Percentiles rank a stretch among this genome's conserved stretches.
Conservation (phyloP, 2,329 filamentous ascomycete species). For the Phoma sp. region DNA sequence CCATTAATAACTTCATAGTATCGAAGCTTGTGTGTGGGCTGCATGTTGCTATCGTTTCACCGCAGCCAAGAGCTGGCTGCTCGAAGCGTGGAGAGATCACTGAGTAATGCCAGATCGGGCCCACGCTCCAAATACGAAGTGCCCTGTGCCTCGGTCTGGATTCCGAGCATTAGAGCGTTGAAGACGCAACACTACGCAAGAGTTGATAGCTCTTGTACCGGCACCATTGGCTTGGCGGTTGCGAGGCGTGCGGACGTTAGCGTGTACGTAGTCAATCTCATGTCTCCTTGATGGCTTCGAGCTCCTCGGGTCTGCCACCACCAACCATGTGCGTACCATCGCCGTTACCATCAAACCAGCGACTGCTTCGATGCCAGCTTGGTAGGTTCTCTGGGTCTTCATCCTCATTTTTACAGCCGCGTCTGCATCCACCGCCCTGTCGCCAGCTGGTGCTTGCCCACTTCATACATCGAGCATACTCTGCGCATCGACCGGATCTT, state of each 20-base stretch:
- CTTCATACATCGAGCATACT: slow-evolving; percentile 46
- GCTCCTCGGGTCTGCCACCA: slow-evolving; percentile 26
- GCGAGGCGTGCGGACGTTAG: background rate
- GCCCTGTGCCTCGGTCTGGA: background rate
- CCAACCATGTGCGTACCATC: slow-evolving; percentile 42
- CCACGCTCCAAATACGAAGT: background rate
- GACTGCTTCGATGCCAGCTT: slow-evolving; percentile 44
- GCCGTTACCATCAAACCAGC: slow-evolving; percentile 40
- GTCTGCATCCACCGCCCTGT: slow-evolving; percentile 40
- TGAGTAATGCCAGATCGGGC: background rate
- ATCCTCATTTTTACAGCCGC: slow-evolving; percentile 44
- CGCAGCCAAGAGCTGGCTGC: background rate
- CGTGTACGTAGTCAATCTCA: background rate
- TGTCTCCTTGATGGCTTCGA: slow-evolving; percentile 17
- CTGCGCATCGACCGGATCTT: slow-evolving; percentile 31
- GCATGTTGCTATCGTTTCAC: background rate
- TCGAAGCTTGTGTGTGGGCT: background rate
- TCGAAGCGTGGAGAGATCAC: background rate
- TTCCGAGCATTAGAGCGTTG: background rate
- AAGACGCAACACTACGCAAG: background rate
- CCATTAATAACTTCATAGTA: background rate
- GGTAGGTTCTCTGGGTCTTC: slow-evolving; percentile 42
- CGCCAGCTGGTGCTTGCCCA: slow-evolving; percentile 43
- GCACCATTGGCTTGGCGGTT: no score
- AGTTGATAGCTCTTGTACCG: background rate